These are phyloP conservation scores for Phaffomyces thermotolerans DNA, from an alignment of 805 yeast species.

Conservation along the genomic window DNA sequence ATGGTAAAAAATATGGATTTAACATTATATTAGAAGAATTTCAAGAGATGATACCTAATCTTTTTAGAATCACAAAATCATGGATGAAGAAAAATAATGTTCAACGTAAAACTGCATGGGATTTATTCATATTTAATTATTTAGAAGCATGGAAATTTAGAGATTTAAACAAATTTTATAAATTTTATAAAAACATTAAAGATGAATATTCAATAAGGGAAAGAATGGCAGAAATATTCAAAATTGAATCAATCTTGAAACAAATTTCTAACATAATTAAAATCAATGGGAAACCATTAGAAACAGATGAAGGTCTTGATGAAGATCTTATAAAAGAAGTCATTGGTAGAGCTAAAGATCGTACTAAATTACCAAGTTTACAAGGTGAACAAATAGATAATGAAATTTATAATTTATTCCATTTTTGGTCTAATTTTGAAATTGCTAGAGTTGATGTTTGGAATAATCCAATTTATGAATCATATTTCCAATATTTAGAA, in stretches of 20 bases:
- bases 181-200: conserved; percentile 24
- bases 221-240: conserved; percentile 24
- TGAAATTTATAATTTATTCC: conserved; percentile 71
- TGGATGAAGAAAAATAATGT: conserved; percentile 46
- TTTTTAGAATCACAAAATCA: conserved; percentile 65
- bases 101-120: conserved; percentile 60
- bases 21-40: conserved; percentile 74
- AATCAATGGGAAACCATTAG: not conserved
- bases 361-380: conserved; percentile 24
- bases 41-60: conserved; percentile 71
- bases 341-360: conserved; percentile 30
- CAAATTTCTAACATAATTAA: conserved; percentile 3
- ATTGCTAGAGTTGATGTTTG: conserved; percentile 80
- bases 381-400: conserved; percentile 54
- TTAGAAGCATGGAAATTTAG: conserved; percentile 27
- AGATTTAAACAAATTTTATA: conserved; percentile 25
- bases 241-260: conserved; percentile 25
- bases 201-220: conserved; percentile 18
- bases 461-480: conserved; percentile 53
- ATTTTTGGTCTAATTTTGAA: conserved; percentile 92
- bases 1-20: conserved; percentile 75
- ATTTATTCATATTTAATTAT: conserved; percentile 44
- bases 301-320: conserved; percentile 19
- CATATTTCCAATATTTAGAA: conserved; percentile 66
- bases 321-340: conserved; percentile 30